A percentile compares a stretch with the other conserved stretches of the same genome.
Conservation (phyloP, 176 grass and related monocot genomes). For the bread wheat (Triticum aestivum) region IWGSC_CS_RefSeq_v2.1 NC_057797.1:672063118-672063617, state of each 20-base stretch:
- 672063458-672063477: constrained; percentile 60
- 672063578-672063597: constrained; percentile 30
- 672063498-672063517: constrained; percentile 91
- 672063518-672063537: constrained; percentile 84
- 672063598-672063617: not conserved
- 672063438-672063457: constrained; percentile 72
- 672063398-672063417: constrained; percentile 21
- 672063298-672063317: too few relatives aligned
- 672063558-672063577: constrained; percentile 75
- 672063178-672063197: constrained; percentile 89
- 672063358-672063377: too few relatives aligned
- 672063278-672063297: too few relatives aligned
- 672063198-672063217: constrained; percentile 21
- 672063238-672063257: too few relatives aligned
- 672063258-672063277: too few relatives aligned
- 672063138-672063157: constrained; percentile 93
- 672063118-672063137: constrained; percentile 95
- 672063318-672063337: too few relatives aligned
- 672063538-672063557: constrained; percentile 74
- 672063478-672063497: constrained; percentile 85
- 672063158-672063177: constrained; percentile 87
- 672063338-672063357: too few relatives aligned
- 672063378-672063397: not conserved
- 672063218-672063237: constrained; percentile 28
- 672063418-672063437: constrained; percentile 85